These are phyloP conservation scores for Saturnispora sanitii DNA, from an alignment of 805 yeast genomes.

Conservation along the genomic window DNA sequence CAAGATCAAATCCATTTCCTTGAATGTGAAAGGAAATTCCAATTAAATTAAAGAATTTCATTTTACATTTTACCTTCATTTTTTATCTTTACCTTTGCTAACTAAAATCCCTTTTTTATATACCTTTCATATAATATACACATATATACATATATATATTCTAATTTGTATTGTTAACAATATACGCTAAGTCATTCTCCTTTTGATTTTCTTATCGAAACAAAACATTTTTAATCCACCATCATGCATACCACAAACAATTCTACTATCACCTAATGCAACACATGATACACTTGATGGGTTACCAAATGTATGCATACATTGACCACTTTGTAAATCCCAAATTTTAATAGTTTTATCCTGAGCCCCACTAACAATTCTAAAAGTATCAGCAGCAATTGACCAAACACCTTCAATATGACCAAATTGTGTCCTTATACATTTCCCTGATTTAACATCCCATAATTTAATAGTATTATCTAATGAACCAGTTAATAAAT, in stretches of 20 bases:
- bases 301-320: conserved; percentile 87
- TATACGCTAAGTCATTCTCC: background rate
- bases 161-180: too few relatives aligned
- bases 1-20: background rate
- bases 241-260: conserved; percentile 83
- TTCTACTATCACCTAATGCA: conserved; percentile 78
- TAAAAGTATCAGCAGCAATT: conserved; percentile 88
- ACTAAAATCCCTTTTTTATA: background rate
- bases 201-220: conserved; percentile 48
- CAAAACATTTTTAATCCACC: conserved; percentile 81
- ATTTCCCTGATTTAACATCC: conserved; percentile 80
- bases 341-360: conserved; percentile 85
- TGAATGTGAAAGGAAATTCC: background rate
- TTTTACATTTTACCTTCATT: background rate
- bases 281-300: conserved; percentile 56
- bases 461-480: conserved; percentile 91
- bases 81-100: background rate
- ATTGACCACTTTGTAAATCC: conserved; percentile 92
- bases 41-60: background rate
- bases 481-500: conserved; percentile 74
- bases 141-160: too few relatives aligned
- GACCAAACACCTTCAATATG: conserved; percentile 99
- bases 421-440: conserved; percentile 91
- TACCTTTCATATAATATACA: too few relatives aligned
- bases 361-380: conserved; percentile 91